A percentile compares a stretch with the other conserved stretches of the same genome.
Conservation (phyloP, 2,329 filamentous ascomycete genomes). For the Verticillium nubilum region DNA sequence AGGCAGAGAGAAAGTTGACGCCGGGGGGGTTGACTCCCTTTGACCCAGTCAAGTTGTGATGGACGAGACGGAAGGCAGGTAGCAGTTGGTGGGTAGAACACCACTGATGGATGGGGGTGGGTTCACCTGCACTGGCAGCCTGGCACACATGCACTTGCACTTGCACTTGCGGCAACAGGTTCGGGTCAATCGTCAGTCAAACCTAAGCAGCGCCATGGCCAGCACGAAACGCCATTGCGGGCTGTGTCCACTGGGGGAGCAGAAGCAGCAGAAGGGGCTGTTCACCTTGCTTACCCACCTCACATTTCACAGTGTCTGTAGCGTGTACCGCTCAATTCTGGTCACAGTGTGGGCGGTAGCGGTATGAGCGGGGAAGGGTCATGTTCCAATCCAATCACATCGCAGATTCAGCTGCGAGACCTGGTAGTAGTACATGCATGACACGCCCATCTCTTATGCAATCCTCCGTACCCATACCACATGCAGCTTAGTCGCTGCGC, state of each 20-base stretch:
- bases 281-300: not conserved
- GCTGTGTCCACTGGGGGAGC: not conserved
- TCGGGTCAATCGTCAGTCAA: not conserved
- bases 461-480: constrained; percentile 7
- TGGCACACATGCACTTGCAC: no score
- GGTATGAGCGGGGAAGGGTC: constrained; percentile 9
- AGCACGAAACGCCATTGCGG: not conserved
- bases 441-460: constrained; percentile 5
- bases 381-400: constrained; percentile 6
- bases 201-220: not conserved
- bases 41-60: not conserved
- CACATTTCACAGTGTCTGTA: not conserved
- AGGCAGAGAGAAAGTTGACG: not conserved
- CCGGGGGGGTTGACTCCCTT: not conserved
- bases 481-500: constrained; percentile 3
- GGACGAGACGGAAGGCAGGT: not conserved
- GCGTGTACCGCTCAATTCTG: not conserved
- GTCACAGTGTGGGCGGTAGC: constrained; percentile 1
- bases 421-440: constrained; percentile 9
- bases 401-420: not conserved
- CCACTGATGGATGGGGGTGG: not conserved
- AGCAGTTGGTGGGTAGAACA: not conserved
- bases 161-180: not conserved
- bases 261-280: not conserved
- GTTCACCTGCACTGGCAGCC: not conserved